phyloP scores from a whole-genome alignment of 2,329 filamentous ascomycete genomes.

The Penicillium sp. region DNA sequence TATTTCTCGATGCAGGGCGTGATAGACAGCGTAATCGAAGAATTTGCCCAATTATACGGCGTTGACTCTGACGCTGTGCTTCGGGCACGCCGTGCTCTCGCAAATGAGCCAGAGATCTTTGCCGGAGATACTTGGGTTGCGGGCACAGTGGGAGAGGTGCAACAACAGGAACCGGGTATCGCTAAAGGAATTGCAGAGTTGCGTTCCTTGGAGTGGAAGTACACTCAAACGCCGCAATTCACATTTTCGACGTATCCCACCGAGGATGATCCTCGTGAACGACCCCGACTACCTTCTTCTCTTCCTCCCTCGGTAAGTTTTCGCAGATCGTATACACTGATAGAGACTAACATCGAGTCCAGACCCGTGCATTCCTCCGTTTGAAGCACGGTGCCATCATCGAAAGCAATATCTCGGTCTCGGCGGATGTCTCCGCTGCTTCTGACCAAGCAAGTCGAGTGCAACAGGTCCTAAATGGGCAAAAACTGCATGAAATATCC shows the following conservation, averaged over 20 bases:
- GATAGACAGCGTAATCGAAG: slow-evolving; percentile 54
- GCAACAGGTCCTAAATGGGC: slow-evolving; percentile 34
- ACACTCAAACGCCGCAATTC: slow-evolving; percentile 80
- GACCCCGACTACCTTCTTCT: slow-evolving; percentile 49
- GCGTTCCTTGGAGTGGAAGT: slow-evolving; percentile 63
- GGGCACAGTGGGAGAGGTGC: slow-evolving; percentile 50
- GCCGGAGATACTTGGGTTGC: slow-evolving; percentile 36
- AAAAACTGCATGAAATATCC: slow-evolving; percentile 49
- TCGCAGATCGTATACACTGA: neutral
- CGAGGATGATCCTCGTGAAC: slow-evolving; percentile 54
- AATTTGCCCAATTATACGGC: slow-evolving; percentile 67
- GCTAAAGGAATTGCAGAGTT: slow-evolving; percentile 56
- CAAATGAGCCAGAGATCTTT: slow-evolving; percentile 31
- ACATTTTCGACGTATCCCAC: slow-evolving; percentile 61
- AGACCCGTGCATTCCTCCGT: slow-evolving; percentile 43
- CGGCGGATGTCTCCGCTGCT: slow-evolving; percentile 29
- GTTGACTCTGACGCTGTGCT: slow-evolving; percentile 33
- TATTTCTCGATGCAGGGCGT: slow-evolving; percentile 48
- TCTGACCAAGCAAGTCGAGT: slow-evolving; percentile 32
- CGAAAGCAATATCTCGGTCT: slow-evolving; percentile 39
- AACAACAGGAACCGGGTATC: slow-evolving; percentile 50
- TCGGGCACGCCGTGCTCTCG: slow-evolving; percentile 32
- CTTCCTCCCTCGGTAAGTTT: slow-evolving; percentile 47
- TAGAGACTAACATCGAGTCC: slow-evolving; percentile 1
- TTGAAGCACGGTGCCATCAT: slow-evolving; percentile 40